A percentile compares a stretch with the other conserved stretches of the same genome.
These are phyloP conservation scores for Teratosphaeria gauchensis DNA, from an alignment of 2,329 filamentous ascomycete genomes.

Conservation along the genomic window DNA sequence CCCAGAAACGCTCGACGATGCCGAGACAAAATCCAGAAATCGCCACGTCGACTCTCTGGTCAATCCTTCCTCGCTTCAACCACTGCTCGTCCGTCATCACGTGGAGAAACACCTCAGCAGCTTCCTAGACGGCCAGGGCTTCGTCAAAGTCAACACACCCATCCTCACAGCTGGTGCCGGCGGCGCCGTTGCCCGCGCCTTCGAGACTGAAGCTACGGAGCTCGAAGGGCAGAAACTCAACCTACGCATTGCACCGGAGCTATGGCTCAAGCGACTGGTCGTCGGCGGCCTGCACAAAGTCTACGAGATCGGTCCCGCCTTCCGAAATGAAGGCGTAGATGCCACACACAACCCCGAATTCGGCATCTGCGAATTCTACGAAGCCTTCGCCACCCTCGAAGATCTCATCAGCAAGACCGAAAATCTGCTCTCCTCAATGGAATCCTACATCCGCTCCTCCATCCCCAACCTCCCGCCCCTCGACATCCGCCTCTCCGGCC, in stretches of 20 bases:
- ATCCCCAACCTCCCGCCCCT: constrained; percentile 21
- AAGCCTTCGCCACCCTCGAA: constrained; percentile 67
- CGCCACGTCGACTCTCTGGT: constrained; percentile 83
- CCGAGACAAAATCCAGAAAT: constrained; percentile 62
- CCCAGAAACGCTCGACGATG: constrained; percentile 59
- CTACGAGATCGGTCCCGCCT: constrained; percentile 87
- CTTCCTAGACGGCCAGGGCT: constrained; percentile 61
- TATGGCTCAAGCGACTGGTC: constrained; percentile 88
- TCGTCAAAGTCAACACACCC: constrained; percentile 84
- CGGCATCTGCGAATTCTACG: constrained; percentile 95
- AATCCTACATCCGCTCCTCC: not conserved
- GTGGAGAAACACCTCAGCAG: constrained; percentile 66
- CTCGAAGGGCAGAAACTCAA: constrained; percentile 62
- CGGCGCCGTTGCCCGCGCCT: constrained; percentile 81
- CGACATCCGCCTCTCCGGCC: constrained; percentile 9
- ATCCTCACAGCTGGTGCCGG: constrained; percentile 73
- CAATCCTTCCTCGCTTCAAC: constrained; percentile 57
- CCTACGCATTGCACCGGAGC: constrained; percentile 81
- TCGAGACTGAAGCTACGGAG: constrained; percentile 69
- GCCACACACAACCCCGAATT: constrained; percentile 94
- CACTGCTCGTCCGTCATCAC: constrained; percentile 62
- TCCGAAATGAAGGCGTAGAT: constrained; percentile 83
- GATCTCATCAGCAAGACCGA: constrained; percentile 71
- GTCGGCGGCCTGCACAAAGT: constrained; percentile 80
- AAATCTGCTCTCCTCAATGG: constrained; percentile 44